Conservation (phyloP, 202 grass and related monocot genomes). For the Eragrostis tef region DNA sequence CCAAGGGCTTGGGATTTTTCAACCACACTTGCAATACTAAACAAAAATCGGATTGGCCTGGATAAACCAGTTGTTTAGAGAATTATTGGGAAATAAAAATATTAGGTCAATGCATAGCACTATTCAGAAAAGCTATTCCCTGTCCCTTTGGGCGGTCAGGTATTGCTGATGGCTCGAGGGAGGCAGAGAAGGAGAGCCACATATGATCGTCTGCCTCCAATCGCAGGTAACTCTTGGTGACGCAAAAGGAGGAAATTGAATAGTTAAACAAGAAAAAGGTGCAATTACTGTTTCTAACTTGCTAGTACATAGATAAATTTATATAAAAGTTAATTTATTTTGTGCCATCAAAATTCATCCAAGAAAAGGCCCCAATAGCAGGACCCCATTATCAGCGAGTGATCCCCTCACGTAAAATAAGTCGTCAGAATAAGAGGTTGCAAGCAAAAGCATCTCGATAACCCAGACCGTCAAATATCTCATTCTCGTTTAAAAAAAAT, state of each 20-base stretch:
- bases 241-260: conserved; percentile 2
- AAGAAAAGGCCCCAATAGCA: background rate
- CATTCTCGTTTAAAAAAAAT: no score
- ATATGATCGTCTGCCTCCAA: background rate
- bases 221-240: conserved; percentile 22
- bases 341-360: background rate
- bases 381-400: background rate
- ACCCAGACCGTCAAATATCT: conserved; percentile 19
- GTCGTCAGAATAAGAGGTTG: background rate
- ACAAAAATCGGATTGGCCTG: background rate
- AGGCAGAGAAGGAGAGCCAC: conserved; percentile 24
- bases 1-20: background rate
- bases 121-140: background rate
- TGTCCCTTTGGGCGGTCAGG: conserved; percentile 2
- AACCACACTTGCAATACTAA: background rate
- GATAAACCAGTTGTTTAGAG: background rate
- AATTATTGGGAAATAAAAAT: conserved; percentile 14
- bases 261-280: background rate
- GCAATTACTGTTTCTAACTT: conserved; percentile 3
- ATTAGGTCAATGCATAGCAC: background rate
- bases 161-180: background rate
- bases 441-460: background rate
- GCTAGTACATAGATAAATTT: background rate
- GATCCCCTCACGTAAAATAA: background rate
- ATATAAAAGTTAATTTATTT: background rate